phyloP scores from a whole-genome alignment of 768 basidiomycete species.

The Ramaria sp. region DNA sequence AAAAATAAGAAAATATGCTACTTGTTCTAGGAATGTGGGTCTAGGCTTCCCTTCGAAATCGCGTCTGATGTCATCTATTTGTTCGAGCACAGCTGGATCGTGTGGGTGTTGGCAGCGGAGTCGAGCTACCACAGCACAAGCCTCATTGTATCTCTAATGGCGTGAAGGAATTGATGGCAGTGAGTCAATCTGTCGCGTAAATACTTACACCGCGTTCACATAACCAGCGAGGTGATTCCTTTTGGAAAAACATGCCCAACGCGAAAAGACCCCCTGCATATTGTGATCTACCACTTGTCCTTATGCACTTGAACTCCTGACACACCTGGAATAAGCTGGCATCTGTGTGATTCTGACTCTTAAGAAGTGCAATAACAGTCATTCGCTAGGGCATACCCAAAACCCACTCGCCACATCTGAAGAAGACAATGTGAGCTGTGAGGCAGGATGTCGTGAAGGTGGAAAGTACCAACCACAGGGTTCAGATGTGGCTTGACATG shows the following conservation, averaged over 20 bases:
- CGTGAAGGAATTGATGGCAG: no score
- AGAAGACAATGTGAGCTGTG: not conserved
- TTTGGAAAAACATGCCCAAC: constrained; percentile 35
- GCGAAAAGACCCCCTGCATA: constrained; percentile 37
- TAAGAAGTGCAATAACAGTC: no score
- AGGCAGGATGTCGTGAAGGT: not conserved
- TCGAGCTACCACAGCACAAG: constrained; percentile 28
- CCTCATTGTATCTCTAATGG: constrained; percentile 25
- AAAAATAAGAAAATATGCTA: constrained; percentile 14
- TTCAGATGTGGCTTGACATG: constrained; percentile 5
- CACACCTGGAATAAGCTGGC: constrained; percentile 2
- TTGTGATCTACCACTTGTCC: not conserved
- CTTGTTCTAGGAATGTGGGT: constrained; percentile 14
- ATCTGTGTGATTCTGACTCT: not conserved
- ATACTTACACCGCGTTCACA: constrained; percentile 30
- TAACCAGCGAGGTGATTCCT: constrained; percentile 49
- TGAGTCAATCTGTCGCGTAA: not conserved
- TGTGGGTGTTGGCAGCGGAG: constrained; percentile 23
- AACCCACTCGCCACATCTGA: constrained; percentile 6
- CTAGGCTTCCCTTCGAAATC: constrained; percentile 32
- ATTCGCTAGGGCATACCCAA: not conserved
- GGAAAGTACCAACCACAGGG: not conserved
- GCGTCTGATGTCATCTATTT: constrained; percentile 37
- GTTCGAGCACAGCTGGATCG: constrained; percentile 25
- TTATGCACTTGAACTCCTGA: not conserved